A percentile compares a stretch with the other conserved stretches of the same genome.
phyloP scores from a whole-genome alignment of 2,329 filamentous ascomycete species.

The Dactylellina haptotyla region DNA sequence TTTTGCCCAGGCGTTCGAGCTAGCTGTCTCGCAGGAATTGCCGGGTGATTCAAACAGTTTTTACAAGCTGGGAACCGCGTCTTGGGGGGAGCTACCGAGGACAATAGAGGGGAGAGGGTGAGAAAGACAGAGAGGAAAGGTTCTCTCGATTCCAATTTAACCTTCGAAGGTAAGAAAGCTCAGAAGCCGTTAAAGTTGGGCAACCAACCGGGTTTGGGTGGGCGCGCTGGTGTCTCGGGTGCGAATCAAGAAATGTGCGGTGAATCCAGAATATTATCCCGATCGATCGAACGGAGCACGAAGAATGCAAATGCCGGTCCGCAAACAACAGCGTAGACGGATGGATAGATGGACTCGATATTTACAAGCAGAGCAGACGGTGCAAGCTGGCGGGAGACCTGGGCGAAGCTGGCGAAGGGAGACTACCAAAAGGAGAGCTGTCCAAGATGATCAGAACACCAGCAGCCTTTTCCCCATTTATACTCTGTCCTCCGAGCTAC shows the following conservation, averaged over 20 bases:
- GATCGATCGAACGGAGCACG: not conserved
- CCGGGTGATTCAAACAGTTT: too few relatives aligned
- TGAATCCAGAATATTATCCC: not conserved
- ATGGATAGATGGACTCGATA: not conserved
- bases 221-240: not conserved
- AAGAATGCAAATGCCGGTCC: not conserved
- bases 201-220: not conserved
- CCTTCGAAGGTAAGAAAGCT: not conserved
- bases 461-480: not conserved
- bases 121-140: not conserved
- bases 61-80: too few relatives aligned
- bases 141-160: not conserved
- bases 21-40: too few relatives aligned
- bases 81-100: not conserved
- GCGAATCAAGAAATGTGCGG: not conserved
- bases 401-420: not conserved
- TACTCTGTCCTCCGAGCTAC: not conserved
- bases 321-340: not conserved
- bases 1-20: too few relatives aligned
- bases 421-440: slow-evolving; percentile 4
- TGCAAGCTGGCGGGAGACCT: not conserved
- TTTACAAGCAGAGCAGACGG: not conserved
- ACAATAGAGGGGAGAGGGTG: not conserved
- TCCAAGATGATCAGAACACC: not conserved
- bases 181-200: not conserved